phyloP scores from a whole-genome alignment of 208 protist species.

The Wallacemonas rigidus region DNA sequence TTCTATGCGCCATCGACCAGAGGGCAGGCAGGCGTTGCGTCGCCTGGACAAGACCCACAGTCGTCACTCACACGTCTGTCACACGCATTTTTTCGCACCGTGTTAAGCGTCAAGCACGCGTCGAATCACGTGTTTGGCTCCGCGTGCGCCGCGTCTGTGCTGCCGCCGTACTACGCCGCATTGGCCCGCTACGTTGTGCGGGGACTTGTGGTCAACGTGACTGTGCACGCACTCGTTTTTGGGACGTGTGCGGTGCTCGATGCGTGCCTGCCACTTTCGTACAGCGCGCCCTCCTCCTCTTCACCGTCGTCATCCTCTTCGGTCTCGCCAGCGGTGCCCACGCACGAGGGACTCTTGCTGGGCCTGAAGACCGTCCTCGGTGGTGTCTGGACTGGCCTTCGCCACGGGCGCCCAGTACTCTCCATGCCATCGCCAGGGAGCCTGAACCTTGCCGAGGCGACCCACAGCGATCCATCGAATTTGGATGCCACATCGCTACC shows the following conservation, averaged over 20 bases:
- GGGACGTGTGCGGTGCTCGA: constrained; percentile 20
- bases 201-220: constrained; percentile 15
- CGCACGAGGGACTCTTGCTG: background rate
- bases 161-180: constrained; percentile 16
- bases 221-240: constrained; percentile 26
- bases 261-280: background rate
- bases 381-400: background rate
- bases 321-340: background rate
- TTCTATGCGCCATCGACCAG: too few species aligned
- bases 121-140: constrained; percentile 30
- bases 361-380: background rate
- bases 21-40: too few species aligned
- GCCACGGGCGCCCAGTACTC: background rate
- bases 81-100: background rate
- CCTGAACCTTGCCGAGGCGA: background rate
- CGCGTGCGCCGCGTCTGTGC: constrained; percentile 23
- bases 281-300: too few species aligned
- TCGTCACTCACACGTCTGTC: background rate
- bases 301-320: background rate
- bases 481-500: background rate
- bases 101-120: constrained; percentile 29
- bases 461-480: background rate
- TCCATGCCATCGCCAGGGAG: background rate
- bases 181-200: constrained; percentile 13
- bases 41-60: background rate